phyloP scores from a whole-genome alignment of 2,329 filamentous ascomycete species.

The Penicillium thymicola region DNA sequence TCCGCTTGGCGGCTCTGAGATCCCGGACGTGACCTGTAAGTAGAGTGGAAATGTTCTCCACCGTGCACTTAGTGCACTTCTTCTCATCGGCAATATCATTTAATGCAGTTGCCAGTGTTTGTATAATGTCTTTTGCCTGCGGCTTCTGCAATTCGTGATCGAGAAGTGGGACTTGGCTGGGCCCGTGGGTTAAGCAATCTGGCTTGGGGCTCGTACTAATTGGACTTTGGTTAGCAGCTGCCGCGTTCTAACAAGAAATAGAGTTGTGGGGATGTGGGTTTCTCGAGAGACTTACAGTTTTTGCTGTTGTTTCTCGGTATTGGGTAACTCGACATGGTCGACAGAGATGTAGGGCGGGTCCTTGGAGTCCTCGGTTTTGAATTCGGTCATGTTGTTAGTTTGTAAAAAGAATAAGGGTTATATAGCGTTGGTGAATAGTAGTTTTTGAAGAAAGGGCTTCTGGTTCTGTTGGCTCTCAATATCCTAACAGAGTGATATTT shows the following conservation, averaged over 20 bases:
- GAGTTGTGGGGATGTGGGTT: not conserved
- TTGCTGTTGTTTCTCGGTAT: not conserved
- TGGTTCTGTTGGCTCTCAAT: not conserved
- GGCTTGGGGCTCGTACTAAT: not conserved
- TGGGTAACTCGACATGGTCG: not conserved
- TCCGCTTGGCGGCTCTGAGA: constrained; percentile 7
- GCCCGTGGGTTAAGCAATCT: constrained; percentile 5
- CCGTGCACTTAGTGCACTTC: constrained; percentile 11
- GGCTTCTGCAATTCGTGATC: constrained; percentile 7
- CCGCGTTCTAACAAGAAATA: not conserved
- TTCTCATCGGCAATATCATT: constrained; percentile 6
- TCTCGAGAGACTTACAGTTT: not conserved
- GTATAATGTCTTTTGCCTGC: constrained; percentile 1
- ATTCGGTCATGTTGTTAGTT: not conserved
- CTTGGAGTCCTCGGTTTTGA: not conserved
- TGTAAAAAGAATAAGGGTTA: not conserved
- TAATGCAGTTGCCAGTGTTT: not conserved
- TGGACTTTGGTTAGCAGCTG: not conserved
- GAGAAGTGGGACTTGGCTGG: constrained; percentile 1
- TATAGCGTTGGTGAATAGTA: not conserved
- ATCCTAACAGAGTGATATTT: not conserved
- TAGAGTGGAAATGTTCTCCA: constrained; percentile 2
- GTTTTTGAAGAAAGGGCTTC: not conserved
- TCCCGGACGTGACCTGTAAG: constrained; percentile 1
- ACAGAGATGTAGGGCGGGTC: not conserved